Evolutionary conservation across 495 filamentous ascomycete genomes (phyloP), one percentile per base, ranked within the genome.

Genomic region (Penicillium lagena): DNA sequence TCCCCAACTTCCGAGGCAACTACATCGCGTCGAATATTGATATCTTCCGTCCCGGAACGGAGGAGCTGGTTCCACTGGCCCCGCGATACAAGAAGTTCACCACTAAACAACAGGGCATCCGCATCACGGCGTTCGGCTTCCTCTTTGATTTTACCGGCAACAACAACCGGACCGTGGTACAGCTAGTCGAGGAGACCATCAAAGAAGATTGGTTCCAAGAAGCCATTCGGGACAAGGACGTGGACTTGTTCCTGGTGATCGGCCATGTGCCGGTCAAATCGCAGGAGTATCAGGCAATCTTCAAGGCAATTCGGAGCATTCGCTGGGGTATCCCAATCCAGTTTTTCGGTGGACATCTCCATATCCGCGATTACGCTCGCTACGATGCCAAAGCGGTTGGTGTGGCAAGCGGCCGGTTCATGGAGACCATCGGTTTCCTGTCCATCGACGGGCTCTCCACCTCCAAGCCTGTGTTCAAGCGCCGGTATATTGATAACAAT

Each of bases 381-480:
- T 97, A 86, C 56, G 93, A 97, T 59, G 68, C 73, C 36, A 86
- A 84, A 49, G 85, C 90, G 1, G 85, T 83, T 46, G 93, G 81
- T 1, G 66, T 98, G 11, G 89, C 90, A 29, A 90, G 86, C 55
- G 93, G 93, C n/a, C 77, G 91, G 2, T 98, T 96, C 63, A 89
- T 96, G 77, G 93, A 98, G 67, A 97, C 94, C n/a, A 82, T 96
- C 39, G 93, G 93, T 6, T 98, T 90, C 71, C 78, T 94, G 79
- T 94, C 90, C 9, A 84, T 97, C 41, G 73, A 81, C 35, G 90
- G 87, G 7, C 68, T 90, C 0, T 59, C 68, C 12, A 70, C 67
- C 2, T 63, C 64, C n/a, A 52, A 45, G 7, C 74, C 78, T 14
- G 67, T 65, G 29, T 96, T 90, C 56, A 72, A 77, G 43, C 80